Conservation (phyloP, 305 asterid genomes). For the Euphrasia arctica region DNA sequence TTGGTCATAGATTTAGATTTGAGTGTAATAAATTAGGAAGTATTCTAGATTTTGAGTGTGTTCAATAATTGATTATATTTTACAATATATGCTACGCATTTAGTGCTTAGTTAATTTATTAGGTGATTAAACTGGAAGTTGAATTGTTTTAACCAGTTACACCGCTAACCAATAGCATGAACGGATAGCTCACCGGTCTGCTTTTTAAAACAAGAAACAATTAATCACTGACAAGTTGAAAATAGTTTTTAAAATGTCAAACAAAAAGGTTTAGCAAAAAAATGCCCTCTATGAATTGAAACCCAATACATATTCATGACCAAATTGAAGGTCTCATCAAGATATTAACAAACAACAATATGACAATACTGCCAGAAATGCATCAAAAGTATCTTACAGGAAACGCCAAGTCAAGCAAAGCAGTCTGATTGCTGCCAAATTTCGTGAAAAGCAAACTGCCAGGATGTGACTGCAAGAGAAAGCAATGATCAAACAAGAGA, state of each 20-base stretch:
- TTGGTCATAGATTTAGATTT: too few species aligned
- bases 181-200: background rate
- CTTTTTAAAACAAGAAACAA: background rate
- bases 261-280: constrained; percentile 11
- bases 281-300: constrained; percentile 15
- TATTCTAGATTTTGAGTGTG: background rate
- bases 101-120: background rate
- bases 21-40: background rate
- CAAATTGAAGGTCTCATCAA: constrained; percentile 14
- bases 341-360: constrained; percentile 21
- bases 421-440: constrained; percentile 78
- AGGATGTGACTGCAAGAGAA: constrained; percentile 67
- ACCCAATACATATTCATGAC: constrained; percentile 13
- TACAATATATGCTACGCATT: background rate
- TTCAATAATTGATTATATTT: background rate
- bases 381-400: constrained; percentile 45
- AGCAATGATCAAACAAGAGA: constrained; percentile 25
- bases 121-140: background rate
- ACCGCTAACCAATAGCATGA: background rate
- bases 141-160: background rate
- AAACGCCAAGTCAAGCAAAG: constrained; percentile 73
- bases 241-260: constrained; percentile 14
- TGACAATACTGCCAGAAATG: constrained; percentile 18
- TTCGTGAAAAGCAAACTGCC: constrained; percentile 80
- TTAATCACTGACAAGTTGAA: constrained; percentile 7